Evolutionary conservation across 1,284 basidiomycete species (phyloP).

Genomic region (Singerocomus inundabilis): DNA sequence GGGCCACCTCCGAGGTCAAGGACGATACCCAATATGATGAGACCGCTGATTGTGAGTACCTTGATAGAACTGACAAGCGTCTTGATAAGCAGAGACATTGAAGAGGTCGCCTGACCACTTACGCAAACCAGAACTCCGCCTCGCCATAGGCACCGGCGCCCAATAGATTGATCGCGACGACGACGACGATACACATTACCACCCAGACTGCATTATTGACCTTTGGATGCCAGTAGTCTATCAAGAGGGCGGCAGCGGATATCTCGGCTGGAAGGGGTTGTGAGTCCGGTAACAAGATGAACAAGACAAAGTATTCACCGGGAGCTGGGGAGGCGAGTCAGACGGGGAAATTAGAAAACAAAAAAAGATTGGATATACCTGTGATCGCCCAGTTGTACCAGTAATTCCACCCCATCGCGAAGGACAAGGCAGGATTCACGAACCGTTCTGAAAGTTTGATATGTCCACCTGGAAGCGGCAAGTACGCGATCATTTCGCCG

Average conservation of each 20-base stretch:
- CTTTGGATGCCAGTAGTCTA: conserved; percentile 55
- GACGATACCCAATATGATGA: conserved; percentile 42
- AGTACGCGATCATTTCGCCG: conserved; percentile 45
- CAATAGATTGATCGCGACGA: conserved; percentile 66
- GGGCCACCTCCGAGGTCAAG: conserved; percentile 63
- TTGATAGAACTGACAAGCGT: conserved; percentile 51
- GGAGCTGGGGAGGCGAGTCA: conserved; percentile 24
- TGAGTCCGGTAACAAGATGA: not conserved
- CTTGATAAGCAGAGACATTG: not conserved
- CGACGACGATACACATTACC: conserved; percentile 57
- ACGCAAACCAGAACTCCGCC: conserved; percentile 55
- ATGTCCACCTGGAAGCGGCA: conserved; percentile 55
- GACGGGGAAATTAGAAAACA: not conserved
- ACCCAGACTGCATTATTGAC: conserved; percentile 66
- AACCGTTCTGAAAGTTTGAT: conserved; percentile 70
- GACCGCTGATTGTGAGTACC: conserved; percentile 56
- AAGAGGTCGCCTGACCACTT: conserved; percentile 11
- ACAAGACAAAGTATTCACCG: conserved; percentile 13
- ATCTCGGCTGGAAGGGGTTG: conserved; percentile 47
- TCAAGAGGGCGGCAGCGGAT: conserved; percentile 62
- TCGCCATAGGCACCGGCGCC: conserved; percentile 55
- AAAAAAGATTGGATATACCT: conserved; percentile 38
- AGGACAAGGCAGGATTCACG: conserved; percentile 66
- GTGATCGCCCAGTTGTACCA: conserved; percentile 62
- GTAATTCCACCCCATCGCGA: conserved; percentile 73